Base-by-base conservation (phyloP, 306 rosid genomes). In the Cyamopsis tetragonoloba region DNA sequence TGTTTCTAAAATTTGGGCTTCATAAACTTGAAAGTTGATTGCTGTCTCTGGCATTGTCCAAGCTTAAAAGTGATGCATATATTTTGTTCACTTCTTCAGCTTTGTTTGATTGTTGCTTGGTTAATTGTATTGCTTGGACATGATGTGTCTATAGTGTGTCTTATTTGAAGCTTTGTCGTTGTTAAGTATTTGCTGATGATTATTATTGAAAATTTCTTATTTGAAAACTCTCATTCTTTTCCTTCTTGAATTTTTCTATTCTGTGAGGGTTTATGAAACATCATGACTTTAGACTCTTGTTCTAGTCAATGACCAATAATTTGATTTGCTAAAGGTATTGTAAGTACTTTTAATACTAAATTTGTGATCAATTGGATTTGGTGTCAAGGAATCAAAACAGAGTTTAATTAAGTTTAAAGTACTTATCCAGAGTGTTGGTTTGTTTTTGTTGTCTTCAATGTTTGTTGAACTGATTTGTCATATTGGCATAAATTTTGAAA, bases 51-150 rank as follows among this genome's bases (percentile, higher is more conserved):
- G 23, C 20, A 20, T 50, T 42, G n/a, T 50, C 38, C n/a, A 51
- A n/a, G 2, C 35, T 11, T 6, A 23, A 28, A 18, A 17, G 14
- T 19, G 14, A 10, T 19, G 14, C 7, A n/a, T 8, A 22, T 42
- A 23, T 34, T 18, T n/a, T 50, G 39, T 55, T 10, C 14, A 27
- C 28, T 59, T 66, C 74, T 27, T 47, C n/a, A 41, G 38, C 60
- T 39, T 28, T 66, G 28, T 49, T 31, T 60, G 56, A 51, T 22
- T 68, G 55, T 54, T 73, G 50, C 30, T 44, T 14, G 37, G 64
- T 48, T 48, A 34, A 12, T 49, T 79, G 57, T 43, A 49, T 50
- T 66, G 67, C 58, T 62, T 76, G 39, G 54, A 49, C 62, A 39
- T 27, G 26, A 18, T 26, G 73, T 67, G 23, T 43, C 44, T 59